Base-by-base conservation (phyloP, 352 stramenopile genomes). In the Phytophthora quininea region DNA sequence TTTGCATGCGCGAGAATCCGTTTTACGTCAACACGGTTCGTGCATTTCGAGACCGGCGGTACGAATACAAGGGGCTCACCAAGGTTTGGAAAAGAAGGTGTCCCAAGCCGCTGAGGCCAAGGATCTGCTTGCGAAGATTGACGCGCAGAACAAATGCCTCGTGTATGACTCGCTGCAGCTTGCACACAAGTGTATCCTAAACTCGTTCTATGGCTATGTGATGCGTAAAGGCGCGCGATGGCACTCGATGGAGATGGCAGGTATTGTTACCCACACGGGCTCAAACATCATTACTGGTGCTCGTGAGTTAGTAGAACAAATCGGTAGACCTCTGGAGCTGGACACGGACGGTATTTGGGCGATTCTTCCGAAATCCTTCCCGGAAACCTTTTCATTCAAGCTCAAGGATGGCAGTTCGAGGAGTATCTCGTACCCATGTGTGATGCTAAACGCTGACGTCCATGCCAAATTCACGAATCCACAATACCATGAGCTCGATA, bases 301-400 rank as follows among this genome's bases (percentile, higher is more conserved):
- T 48, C 87, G 96, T 24, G 86, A 97, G 63, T 72, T 98, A 5
- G 93, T 98, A 0, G 94, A 98, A 63, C 89, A 96, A 71, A 92
- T 99, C 62, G 98, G 98, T 7, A 91, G 98, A 9, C 97, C 97
- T 10, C 76, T 99, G 11, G 98, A 99, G 69, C 82, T 99, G 6
- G 98, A 99, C 80, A 99, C 98, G 3, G 98, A 99, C 88, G 98
- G 98, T 63, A 99, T 99, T 79, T 99, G 98, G 98, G 99, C 97
- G 63, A 99, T 99, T 75, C 76, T 99, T 5, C 98, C 98, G 0
- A 84, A 89, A 24, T 98, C 92, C 31, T 99, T 99, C 73, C 98
- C 98, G 0, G 97, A 99, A 74, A 97, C 98, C 14, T 99, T 99
- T 61, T 96, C 74, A 1, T 98, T 99, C 72, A 73, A 84, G 43